Evolutionary conservation across 1,284 basidiomycete genomes (phyloP), one percentile per base, ranked within the genome.

Genomic region (Macrocystidia cucumis): DNA sequence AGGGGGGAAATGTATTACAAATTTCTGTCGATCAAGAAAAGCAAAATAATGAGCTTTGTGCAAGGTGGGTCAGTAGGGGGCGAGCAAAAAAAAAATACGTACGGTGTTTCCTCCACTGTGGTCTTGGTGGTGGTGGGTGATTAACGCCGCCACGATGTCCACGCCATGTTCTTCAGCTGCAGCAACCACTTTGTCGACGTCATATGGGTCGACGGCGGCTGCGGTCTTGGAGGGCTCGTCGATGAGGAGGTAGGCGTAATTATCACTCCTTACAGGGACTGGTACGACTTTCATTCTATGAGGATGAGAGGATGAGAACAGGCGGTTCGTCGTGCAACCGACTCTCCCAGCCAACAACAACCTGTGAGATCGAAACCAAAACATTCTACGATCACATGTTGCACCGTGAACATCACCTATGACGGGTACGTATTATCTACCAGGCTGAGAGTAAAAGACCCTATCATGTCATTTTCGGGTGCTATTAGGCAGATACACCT

Each of bases 71-170:
- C 29, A 42, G 32, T 37, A 11, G 9, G 14, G 33, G n/a, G 25
- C 28, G 19, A 9, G n/a, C 3, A 43, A 22, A 19, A 28, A 16
- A 21, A 23, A 18, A 11, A 24, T 34, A 42, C 44, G 12, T 33
- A 67, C 67, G 51, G 62, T 55, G 50, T 71, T 71, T 29, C 91
- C 91, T 7, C 92, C 92, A 39, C 83, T 84, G 57, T 98, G 93
- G 63, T 98, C 93, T 44, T 66, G 49, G 57, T 93, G 91, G 60
- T 91, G 89, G 59, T 93, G 90, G 1, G 91, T 95, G 8, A 88
- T 92, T 44, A 95, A 71, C 25, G 74, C 71, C 17, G 83, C 82
- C 17, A 85, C 71, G 39, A 92, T 73, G 36, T 78, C 60, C 17
- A 91, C 82, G 14, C 61, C 60, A n/a, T 79, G 67, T 20, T 71